Evolutionary conservation across 2,329 filamentous ascomycete genomes (phyloP).

Genomic region (Macroventuria anomochaeta): DNA sequence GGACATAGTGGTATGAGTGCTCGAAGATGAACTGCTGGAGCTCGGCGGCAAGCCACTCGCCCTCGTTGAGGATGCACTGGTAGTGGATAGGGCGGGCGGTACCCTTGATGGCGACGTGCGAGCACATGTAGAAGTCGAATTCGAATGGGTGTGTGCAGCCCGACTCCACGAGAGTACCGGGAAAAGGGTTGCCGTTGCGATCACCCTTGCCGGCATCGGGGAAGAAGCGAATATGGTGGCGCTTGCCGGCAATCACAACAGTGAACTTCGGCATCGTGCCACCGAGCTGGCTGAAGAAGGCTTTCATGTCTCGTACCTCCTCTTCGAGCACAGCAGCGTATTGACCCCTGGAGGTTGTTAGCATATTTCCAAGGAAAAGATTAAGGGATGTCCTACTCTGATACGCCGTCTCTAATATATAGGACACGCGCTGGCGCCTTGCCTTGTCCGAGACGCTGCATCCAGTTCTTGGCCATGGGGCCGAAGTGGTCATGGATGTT

Average conservation of each 20-base stretch:
- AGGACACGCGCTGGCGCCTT: conserved; percentile 74
- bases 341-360: conserved; percentile 69
- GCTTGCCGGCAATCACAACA: conserved; percentile 88
- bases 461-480: conserved; percentile 71
- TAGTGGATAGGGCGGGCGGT: conserved; percentile 94
- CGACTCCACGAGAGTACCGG: conserved; percentile 84
- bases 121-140: conserved; percentile 81
- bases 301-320: conserved; percentile 77
- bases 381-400: conserved; percentile 57
- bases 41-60: conserved; percentile 68
- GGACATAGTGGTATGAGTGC: conserved; percentile 90
- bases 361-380: background rate
- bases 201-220: conserved; percentile 70
- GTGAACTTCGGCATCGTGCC: conserved; percentile 70
- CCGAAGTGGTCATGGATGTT: conserved; percentile 73
- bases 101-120: conserved; percentile 85
- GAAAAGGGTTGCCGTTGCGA: conserved; percentile 79
- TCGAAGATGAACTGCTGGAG: conserved; percentile 92
- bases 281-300: conserved; percentile 56
- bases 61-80: conserved; percentile 85
- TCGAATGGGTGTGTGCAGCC: conserved; percentile 92
- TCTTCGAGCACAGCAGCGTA: conserved; percentile 78
- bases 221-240: conserved; percentile 93
- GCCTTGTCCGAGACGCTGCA: conserved; percentile 60
- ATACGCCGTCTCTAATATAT: conserved; percentile 93